Percentiles rank a stretch among this genome's conserved stretches.
These are phyloP conservation scores for Scenedesmus sp. DNA, from an alignment of 163 green algal species.

Conservation along the genomic window DNA sequence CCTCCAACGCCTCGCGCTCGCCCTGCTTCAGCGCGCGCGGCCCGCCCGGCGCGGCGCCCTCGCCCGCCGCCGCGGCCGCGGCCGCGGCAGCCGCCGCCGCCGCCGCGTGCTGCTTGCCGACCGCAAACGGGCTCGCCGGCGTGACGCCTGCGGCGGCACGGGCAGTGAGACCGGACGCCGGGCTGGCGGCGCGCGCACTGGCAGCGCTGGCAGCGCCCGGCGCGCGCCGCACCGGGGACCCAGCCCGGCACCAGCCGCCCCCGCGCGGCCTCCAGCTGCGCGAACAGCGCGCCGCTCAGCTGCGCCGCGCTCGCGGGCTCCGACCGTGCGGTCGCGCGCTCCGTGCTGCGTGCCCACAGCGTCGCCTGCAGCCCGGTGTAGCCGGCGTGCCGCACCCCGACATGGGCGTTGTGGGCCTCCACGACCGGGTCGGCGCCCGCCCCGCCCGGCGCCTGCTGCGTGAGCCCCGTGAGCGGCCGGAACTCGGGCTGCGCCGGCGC, in stretches of 20 bases:
- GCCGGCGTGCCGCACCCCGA: constrained; percentile 22
- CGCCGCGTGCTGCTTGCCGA: background rate
- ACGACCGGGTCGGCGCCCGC: too few species aligned
- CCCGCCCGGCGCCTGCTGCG: background rate
- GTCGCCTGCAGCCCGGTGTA: constrained; percentile 25
- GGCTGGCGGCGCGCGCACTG: background rate
- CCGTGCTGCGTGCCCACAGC: constrained; percentile 31
- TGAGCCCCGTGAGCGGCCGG: constrained; percentile 30
- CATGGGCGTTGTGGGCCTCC: too few species aligned
- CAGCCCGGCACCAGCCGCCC: constrained; percentile 19
- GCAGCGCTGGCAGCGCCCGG: constrained; percentile 9
- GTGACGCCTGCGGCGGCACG: background rate
- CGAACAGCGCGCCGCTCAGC: constrained; percentile 16
- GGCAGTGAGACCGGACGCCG: background rate
- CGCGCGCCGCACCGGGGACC: constrained; percentile 12
- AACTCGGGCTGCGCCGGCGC: background rate
- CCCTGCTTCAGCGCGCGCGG: too few species aligned
- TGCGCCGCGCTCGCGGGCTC: background rate
- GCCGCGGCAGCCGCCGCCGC: background rate
- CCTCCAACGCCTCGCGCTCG: constrained; percentile 57
- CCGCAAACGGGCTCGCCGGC: background rate
- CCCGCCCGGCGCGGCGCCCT: too few species aligned
- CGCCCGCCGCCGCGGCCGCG: too few species aligned
- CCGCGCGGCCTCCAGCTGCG: background rate
- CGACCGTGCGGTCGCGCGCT: background rate